phyloP scores from a whole-genome alignment of 2,329 filamentous ascomycete genomes.

The Arthrobotrys entomopaga region DNA sequence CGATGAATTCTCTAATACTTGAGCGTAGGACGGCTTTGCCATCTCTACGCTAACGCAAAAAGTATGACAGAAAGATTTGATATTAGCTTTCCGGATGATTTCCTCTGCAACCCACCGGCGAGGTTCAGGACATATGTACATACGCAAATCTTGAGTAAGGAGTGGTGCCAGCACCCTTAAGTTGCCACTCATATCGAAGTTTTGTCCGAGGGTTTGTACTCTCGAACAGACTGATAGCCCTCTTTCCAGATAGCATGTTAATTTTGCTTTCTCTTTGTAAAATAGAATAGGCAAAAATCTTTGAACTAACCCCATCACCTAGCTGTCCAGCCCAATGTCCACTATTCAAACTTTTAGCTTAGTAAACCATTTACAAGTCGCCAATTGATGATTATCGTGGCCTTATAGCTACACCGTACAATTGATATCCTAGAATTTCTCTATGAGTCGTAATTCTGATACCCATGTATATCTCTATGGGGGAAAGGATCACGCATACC shows the following conservation, averaged over 20 bases:
- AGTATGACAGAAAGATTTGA: neutral
- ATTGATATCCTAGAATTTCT: slow-evolving; percentile 44
- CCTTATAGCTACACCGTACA: slow-evolving; percentile 18
- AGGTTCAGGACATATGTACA: neutral
- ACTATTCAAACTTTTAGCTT: slow-evolving; percentile 58
- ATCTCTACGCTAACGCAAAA: slow-evolving; percentile 65
- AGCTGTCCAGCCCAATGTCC: slow-evolving; percentile 96
- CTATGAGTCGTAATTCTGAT: slow-evolving; percentile 46
- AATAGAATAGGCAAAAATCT: neutral
- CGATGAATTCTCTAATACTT: slow-evolving; percentile 92
- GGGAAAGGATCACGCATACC: slow-evolving; percentile 71
- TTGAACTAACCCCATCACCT: slow-evolving; percentile 75
- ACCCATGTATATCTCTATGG: neutral
- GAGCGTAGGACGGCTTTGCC: slow-evolving; percentile 92
- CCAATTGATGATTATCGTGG: neutral
- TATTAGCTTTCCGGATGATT: neutral
- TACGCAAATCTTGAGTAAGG: slow-evolving; percentile 91
- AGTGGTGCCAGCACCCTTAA: slow-evolving; percentile 92
- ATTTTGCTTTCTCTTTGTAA: too few relatives aligned
- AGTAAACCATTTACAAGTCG: neutral
- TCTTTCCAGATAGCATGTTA: slow-evolving; percentile 59
- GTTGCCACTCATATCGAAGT: slow-evolving; percentile 85
- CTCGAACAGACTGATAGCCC: slow-evolving; percentile 94
- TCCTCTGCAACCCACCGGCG: neutral
- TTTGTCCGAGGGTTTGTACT: slow-evolving; percentile 77